A percentile compares a stretch with the other conserved stretches of the same genome.
Conservation (phyloP, 1,139 yeast genomes). For the Suhomyces yuchorum region DNA sequence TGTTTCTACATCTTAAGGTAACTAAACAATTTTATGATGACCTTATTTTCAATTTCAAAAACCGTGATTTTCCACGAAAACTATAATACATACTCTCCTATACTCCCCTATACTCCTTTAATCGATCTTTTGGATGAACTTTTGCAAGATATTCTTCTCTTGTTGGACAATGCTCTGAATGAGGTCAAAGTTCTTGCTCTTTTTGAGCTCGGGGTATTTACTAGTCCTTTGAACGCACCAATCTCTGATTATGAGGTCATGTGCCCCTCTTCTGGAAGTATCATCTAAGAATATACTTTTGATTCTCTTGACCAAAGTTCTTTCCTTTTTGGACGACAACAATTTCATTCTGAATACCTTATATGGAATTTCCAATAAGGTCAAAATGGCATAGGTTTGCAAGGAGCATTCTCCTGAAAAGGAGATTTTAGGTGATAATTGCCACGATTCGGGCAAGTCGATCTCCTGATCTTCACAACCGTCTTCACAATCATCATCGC, state of each 20-base stretch:
- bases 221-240: conserved; percentile 23
- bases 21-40: no score
- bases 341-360: conserved; percentile 19
- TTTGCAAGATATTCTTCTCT: conserved; percentile 20
- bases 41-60: no score
- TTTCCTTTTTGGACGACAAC: conserved; percentile 12
- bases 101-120: background rate
- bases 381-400: conserved; percentile 36
- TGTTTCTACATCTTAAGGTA: no score
- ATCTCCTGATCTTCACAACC: conserved; percentile 21
- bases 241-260: conserved; percentile 15
- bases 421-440: conserved; percentile 34
- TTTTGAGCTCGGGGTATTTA: conserved; percentile 14
- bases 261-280: conserved; percentile 7
- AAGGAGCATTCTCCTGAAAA: conserved; percentile 41
- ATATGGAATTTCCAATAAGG: conserved; percentile 21
- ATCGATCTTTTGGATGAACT: conserved; percentile 9
- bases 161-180: conserved; percentile 17
- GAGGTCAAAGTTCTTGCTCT: conserved; percentile 12
- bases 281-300: conserved; percentile 14
- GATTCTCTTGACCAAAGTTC: conserved; percentile 17
- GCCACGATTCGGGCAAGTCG: conserved; percentile 35
- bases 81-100: background rate
- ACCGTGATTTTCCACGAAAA: background rate
- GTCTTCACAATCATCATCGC: conserved; percentile 19